Evolutionary conservation across 345 rosid species (phyloP), one percentile per base, ranked within the genome.

Genomic region (Lagerstroemia speciosa): DNA sequence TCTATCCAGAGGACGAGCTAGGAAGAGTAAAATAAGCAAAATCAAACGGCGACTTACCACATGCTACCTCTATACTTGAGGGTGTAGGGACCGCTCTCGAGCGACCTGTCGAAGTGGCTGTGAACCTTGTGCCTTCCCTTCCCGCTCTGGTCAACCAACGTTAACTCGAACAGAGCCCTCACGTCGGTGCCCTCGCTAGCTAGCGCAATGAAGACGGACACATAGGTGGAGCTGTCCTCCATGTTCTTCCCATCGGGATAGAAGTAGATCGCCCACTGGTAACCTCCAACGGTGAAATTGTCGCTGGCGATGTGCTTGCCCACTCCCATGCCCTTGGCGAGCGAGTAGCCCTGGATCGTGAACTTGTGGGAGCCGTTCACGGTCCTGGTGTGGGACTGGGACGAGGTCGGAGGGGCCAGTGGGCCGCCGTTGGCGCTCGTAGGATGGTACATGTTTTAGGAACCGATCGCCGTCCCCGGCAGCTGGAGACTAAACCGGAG

Each of bases 141-240:
- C 2, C 96, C 96, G 69, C 90, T 91, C 75, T 93, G 97, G 75
- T 93, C 94, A 58, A 87, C 65, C 62, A 93, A 78, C 37, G 92
- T 85, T 61, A 93, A 84, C 84, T 91, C 94, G 40, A 93, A 93
- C 6, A 91, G 80, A 26, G 96, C 96, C 66, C 94, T 80, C 26
- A 93, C 98, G 73, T 93, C 97, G 68, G 91, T 86, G 33, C 97
- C 97, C 46, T 93, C 97, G 86, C 94, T 93, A 67, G 98, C 96
- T 4, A 93, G 84, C 22, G 97, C 97, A 32, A 93, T 92, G 74
- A 93, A 93, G 8, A 91, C 90, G 10, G 94, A 91, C 50, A 93
- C 97, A 45, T 91, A 93, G 4, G 85, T 75, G 2, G 97, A 86
- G 72, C 82, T 84, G 69, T 87, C 97, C 69, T 93, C 98, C 0